Evolutionary conservation across 805 yeast genomes (phyloP), one percentile per base, ranked within the genome.

Genomic region (Saturnispora kantuleensis): DNA sequence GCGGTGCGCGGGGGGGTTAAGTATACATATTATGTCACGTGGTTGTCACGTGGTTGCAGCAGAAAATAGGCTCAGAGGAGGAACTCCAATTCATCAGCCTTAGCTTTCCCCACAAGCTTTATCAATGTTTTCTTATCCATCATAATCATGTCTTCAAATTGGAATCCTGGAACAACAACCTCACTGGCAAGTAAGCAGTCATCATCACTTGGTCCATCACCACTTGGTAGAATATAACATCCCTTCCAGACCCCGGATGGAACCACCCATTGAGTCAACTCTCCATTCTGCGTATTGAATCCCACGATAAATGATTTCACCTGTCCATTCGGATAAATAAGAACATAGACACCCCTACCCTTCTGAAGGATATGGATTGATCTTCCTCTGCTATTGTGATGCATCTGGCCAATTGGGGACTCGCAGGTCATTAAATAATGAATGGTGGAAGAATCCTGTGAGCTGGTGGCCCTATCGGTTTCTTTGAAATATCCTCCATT

Each of bases 111-210:
- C 1, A 70, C 67, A 5, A 69, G 52, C 5, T 50, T 46, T 4
- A 39, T 49, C 35, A 74, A 54, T 21, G 58, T 62, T 1, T 62
- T 58, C 16, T 50, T 46, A 15, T 62, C 59, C 64, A 75, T 60
- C 52, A 73, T 73, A 37, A 59, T 56, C 49, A 74, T 79, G 50
- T 76, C 81, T 10, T 65, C 67, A 50, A 66, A 76, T 45, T 76
- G 81, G 52, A 76, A 76, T 0, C 82, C 82, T 5, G 81, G 81
- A 10, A 76, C 78, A 15, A 76, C 81, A 16, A 76, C 76, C 50
- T 75, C 79, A 54, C 78, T 73, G 37, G 74, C 73, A 44, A 73
- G 56, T 28, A 75, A 50, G 42, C 63, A 67, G 37, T 73, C 76
- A 30, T 67, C 60, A 15, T 53, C 52, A 29, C 60, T 53, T 32